phyloP scores from a whole-genome alignment of 2,329 filamentous ascomycete genomes.

The Aspergillus sp. region DNA sequence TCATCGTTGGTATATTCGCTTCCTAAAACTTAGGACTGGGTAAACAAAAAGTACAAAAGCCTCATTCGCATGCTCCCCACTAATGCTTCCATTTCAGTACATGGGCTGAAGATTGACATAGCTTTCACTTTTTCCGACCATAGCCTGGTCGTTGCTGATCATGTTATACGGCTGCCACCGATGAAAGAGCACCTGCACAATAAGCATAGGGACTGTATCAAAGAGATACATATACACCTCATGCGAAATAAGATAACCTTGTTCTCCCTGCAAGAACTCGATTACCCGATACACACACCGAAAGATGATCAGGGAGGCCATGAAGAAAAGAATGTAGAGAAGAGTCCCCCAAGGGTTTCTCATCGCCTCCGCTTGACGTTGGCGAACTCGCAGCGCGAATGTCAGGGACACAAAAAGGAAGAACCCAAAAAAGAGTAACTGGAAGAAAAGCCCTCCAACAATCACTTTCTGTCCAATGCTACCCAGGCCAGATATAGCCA shows the following conservation, averaged over 20 bases:
- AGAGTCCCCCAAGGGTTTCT: background rate
- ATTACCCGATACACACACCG: slow-evolving; percentile 5
- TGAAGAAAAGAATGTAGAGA: background rate
- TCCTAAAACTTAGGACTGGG: too few species aligned
- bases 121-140: background rate
- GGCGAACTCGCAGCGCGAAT: background rate
- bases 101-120: background rate
- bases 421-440: slow-evolving; percentile 4
- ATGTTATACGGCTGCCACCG: background rate
- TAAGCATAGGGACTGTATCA: slow-evolving; percentile 5
- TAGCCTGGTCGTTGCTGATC: background rate
- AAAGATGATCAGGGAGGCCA: slow-evolving; percentile 1
- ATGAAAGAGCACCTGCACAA: slow-evolving; percentile 6
- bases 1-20: too few species aligned
- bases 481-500: background rate
- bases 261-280: slow-evolving; percentile 3
- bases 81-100: too few species aligned
- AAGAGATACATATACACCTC: slow-evolving; percentile 8
- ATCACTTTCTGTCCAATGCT: slow-evolving; percentile 3
- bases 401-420: background rate
- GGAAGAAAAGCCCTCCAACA: slow-evolving; percentile 4
- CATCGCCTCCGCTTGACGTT: background rate
- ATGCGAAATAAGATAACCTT: slow-evolving; percentile 3
- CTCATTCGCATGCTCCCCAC: too few species aligned
- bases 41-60: too few species aligned